Conservation (phyloP, 1,284 basidiomycete genomes). For the Sphagnurus paluster region DNA sequence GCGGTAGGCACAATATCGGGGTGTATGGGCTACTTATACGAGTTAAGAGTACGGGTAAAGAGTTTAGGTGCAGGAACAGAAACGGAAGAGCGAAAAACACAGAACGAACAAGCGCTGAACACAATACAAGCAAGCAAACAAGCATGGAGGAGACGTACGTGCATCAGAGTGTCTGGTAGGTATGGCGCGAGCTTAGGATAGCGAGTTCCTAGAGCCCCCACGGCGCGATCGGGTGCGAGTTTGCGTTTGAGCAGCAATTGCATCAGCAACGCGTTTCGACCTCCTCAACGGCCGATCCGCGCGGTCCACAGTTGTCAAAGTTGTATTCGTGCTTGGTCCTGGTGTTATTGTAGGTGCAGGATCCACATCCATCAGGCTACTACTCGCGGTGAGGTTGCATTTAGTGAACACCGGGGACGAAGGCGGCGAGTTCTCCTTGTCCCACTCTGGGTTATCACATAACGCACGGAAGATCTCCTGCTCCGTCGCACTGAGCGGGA, state of each 20-base stretch:
- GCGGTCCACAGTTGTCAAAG: conserved; percentile 4
- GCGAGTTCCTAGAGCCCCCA: conserved; percentile 33
- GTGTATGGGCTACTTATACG: too few relatives aligned
- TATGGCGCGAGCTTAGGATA: conserved; percentile 26
- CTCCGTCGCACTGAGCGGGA: conserved; percentile 66
- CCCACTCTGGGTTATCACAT: conserved; percentile 61
- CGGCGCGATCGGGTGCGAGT: conserved; percentile 36
- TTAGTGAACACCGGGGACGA: conserved; percentile 22
- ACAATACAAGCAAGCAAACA: conserved; percentile 7
- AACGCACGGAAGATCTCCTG: conserved; percentile 67
- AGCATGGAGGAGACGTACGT: too few relatives aligned
- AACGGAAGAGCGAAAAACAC: conserved; percentile 17
- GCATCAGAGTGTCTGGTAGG: too few relatives aligned
- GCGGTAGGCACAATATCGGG: conserved; percentile 1
- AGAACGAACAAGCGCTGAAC: conserved; percentile 16
- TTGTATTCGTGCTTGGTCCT: not conserved
- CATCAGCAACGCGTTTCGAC: conserved; percentile 66
- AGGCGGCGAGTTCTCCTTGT: conserved; percentile 35
- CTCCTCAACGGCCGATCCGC: conserved; percentile 46
- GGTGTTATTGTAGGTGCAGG: not conserved
- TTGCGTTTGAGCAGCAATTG: conserved; percentile 47
- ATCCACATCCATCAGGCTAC: too few relatives aligned
- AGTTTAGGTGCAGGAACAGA: conserved; percentile 18
- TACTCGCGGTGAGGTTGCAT: conserved; percentile 6
- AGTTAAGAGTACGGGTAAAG: too few relatives aligned